Evolutionary conservation across 2,329 filamentous ascomycete species (phyloP).

Genomic region (Plenodomus lindquistii): DNA sequence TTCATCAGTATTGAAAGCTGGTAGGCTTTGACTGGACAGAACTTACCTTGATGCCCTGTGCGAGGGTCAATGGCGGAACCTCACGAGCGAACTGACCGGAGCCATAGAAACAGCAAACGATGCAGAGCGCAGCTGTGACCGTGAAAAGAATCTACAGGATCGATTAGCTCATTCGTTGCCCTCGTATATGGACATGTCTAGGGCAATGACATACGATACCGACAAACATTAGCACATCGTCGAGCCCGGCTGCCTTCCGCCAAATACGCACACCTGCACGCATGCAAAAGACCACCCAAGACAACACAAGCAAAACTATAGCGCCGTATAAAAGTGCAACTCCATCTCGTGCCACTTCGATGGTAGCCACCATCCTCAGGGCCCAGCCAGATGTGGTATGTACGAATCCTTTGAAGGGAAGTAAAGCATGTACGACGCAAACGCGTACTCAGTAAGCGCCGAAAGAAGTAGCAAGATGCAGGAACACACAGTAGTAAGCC

Average conservation of each 20-base stretch:
- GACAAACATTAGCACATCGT: constrained; percentile 21
- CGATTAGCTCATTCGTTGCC: neutral
- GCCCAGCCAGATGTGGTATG: neutral
- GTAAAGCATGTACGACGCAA: neutral
- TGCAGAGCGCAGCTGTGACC: constrained; percentile 23
- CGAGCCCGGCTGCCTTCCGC: constrained; percentile 17
- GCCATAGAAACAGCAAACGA: constrained; percentile 22
- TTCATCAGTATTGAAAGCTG: neutral
- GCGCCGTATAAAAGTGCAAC: constrained; percentile 19
- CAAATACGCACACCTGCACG: constrained; percentile 20
- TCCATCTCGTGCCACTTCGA: constrained; percentile 21
- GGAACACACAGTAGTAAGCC: neutral
- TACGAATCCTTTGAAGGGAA: neutral
- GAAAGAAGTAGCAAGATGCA: neutral
- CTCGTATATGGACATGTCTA: neutral
- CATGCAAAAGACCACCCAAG: constrained; percentile 22
- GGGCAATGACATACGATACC: constrained; percentile 16
- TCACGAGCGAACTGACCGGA: constrained; percentile 17
- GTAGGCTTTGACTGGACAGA: neutral
- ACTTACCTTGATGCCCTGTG: constrained; percentile 20
- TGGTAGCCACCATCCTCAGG: constrained; percentile 12
- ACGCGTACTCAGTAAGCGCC: neutral
- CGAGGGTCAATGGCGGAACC: constrained; percentile 11
- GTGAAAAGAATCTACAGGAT: constrained; percentile 17
- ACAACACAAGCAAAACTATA: constrained; percentile 19